Base-by-base conservation (phyloP, 768 basidiomycete genomes). In the Phlebiopsis gigantea region DNA sequence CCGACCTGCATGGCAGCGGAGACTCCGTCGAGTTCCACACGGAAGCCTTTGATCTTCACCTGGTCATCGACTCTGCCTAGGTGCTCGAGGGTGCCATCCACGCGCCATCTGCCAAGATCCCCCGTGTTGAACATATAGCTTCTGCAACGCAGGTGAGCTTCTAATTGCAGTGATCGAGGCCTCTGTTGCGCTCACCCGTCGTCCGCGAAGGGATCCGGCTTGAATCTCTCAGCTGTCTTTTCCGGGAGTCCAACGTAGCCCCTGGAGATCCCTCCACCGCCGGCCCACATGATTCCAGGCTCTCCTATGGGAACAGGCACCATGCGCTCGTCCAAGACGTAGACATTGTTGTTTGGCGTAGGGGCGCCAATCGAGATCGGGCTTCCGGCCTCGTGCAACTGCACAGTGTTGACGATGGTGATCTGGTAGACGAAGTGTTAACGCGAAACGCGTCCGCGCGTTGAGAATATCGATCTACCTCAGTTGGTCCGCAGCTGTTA, bases 21-120 rank as follows among this genome's bases (percentile, higher is more conserved):
- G 5, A 85, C 82, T 3, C 83, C 83, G 57, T 83, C 83, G 8
- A 85, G 72, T 64, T 85, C 83, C 12, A 85, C 80, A 26, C 83
- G 78, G 71, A 85, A 85, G 4, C 82, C 83, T 72, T 83, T 82
- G 63, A 85, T 73, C 66, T 85, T 85, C 47, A 84, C 81, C 65
- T 84, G 83, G 59, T 84, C 81, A 61, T 85, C 83, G 30, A 80
- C 75, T 30, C 83, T 72, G 12, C 83, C 83, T 21, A 84, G 73
- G 60, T 80, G 80, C 55, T 83, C 80, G 21, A 85, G 67, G 21
- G 74, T 74, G 1, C 83, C 83, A 57, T 80, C 78, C 5, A 69
- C 61, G 43, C 72, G 68, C 81, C 81, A 83, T 46, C 77, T 72
- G 22, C 81, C 81, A 14, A 85, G 72, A 64, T 84, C 83, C 1